These are phyloP conservation scores for Ceratobasidium sp. DNA, from an alignment of 1,284 basidiomycete genomes.

Conservation along the genomic window DNA sequence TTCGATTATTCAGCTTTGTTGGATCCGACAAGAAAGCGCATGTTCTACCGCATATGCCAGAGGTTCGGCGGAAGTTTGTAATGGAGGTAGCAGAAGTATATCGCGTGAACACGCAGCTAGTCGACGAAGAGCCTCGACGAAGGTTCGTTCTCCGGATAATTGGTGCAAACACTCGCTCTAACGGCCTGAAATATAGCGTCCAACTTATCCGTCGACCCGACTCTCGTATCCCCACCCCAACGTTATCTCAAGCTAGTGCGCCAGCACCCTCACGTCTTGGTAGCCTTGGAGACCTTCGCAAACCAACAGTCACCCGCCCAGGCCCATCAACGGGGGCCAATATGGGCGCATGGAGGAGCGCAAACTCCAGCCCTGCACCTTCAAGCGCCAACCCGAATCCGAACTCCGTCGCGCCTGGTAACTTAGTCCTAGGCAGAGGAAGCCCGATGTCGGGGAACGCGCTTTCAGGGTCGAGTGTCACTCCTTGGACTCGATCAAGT, in stretches of 20 bases:
- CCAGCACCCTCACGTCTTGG: conserved; percentile 44
- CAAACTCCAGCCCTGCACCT: conserved; percentile 15
- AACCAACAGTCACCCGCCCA: conserved; percentile 32
- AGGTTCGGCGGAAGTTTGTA: conserved; percentile 82
- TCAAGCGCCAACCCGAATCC: conserved; percentile 1
- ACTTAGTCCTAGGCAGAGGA: not conserved
- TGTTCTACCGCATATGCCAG: conserved; percentile 85
- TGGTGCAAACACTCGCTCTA: not conserved
- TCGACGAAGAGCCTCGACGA: conserved; percentile 86
- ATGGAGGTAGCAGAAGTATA: conserved; percentile 81
- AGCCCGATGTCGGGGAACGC: conserved; percentile 17
- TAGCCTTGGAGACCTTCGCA: conserved; percentile 40
- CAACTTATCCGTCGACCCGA: conserved; percentile 85
- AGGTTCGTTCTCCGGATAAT: conserved; percentile 52
- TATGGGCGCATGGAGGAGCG: conserved; percentile 30
- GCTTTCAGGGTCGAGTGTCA: conserved; percentile 30
- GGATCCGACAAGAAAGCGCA: conserved; percentile 75
- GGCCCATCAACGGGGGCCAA: not conserved
- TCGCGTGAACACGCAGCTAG: conserved; percentile 83
- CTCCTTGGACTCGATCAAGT: conserved; percentile 44
- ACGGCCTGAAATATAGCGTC: conserved; percentile 63
- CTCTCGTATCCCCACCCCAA: conserved; percentile 78
- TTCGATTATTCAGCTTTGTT: conserved; percentile 68
- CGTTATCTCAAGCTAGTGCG: conserved; percentile 67
- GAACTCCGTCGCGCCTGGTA: conserved; percentile 10